Conservation (phyloP, 2,329 filamentous ascomycete species). For the Fusarium temperatum region DNA sequence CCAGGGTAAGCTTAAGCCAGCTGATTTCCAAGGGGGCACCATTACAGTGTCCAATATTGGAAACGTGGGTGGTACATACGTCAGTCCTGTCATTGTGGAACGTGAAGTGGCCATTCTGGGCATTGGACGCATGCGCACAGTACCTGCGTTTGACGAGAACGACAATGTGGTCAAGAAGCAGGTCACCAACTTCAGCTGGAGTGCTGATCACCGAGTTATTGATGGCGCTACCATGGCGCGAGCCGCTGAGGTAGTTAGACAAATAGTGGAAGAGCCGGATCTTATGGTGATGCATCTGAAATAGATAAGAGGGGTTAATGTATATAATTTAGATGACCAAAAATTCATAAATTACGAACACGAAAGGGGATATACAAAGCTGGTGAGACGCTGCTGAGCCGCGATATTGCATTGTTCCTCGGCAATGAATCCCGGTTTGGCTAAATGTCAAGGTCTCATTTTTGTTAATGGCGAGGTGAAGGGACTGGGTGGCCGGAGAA, state of each 20-base stretch:
- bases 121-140: constrained; percentile 79
- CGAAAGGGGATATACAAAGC: neutral
- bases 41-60: constrained; percentile 98
- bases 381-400: neutral
- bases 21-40: constrained; percentile 85
- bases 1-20: constrained; percentile 76
- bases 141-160: constrained; percentile 78
- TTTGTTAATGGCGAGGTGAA: neutral
- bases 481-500: neutral
- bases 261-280: constrained; percentile 84
- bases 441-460: neutral
- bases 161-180: constrained; percentile 76
- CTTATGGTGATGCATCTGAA: constrained; percentile 84
- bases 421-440: neutral
- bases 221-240: constrained; percentile 95
- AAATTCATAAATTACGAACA: neutral
- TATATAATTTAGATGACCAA: constrained; percentile 17
- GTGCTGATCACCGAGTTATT: constrained; percentile 91
- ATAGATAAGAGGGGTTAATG: constrained; percentile 53
- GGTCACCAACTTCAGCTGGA: constrained; percentile 93
- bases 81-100: constrained; percentile 89
- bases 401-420: neutral
- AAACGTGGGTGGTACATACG: constrained; percentile 90
- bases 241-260: constrained; percentile 82
- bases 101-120: constrained; percentile 93